A percentile compares a stretch with the other conserved stretches of the same genome.
These are phyloP conservation scores for Phaffomyces opuntiae DNA, from an alignment of 805 yeast genomes.

Conservation along the genomic window DNA sequence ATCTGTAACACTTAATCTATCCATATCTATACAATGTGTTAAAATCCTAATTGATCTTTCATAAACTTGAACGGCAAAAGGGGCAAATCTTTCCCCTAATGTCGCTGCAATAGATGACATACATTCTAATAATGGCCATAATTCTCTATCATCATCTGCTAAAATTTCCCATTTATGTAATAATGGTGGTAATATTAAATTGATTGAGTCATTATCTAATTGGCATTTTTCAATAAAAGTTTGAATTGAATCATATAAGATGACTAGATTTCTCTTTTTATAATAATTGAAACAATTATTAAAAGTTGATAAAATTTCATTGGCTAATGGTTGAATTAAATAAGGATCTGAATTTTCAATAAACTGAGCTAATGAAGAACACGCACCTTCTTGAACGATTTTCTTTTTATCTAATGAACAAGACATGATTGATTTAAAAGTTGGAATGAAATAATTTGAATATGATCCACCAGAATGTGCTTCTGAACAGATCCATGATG, in stretches of 20 bases:
- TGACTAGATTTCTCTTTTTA: constrained; percentile 73
- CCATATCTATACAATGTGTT: constrained; percentile 58
- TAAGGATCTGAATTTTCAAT: constrained; percentile 68
- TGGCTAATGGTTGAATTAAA: constrained; percentile 49
- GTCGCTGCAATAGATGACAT: constrained; percentile 87
- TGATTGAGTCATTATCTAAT: constrained; percentile 50
- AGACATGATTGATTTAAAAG: constrained; percentile 65
- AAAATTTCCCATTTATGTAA: constrained; percentile 73
- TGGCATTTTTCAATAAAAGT: constrained; percentile 74
- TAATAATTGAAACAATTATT: constrained; percentile 68
- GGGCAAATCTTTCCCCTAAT: constrained; percentile 77
- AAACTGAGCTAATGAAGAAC: constrained; percentile 77
- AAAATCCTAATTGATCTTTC: constrained; percentile 69
- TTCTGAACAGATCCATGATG: constrained; percentile 73
- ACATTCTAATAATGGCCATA: constrained; percentile 92
- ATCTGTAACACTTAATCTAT: constrained; percentile 54
- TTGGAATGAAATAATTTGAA: constrained; percentile 65
- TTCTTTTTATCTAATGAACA: constrained; percentile 80
- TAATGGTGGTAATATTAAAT: constrained; percentile 70
- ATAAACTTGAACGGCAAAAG: constrained; percentile 83
- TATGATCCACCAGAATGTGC: constrained; percentile 55
- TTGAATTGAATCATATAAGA: constrained; percentile 85
- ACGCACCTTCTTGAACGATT: constrained; percentile 93
- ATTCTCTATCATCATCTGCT: constrained; percentile 70
- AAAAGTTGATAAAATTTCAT: constrained; percentile 64